Evolutionary conservation across 352 stramenopile genomes (phyloP).

Genomic region (Globisporangium paroecandrum): DNA sequence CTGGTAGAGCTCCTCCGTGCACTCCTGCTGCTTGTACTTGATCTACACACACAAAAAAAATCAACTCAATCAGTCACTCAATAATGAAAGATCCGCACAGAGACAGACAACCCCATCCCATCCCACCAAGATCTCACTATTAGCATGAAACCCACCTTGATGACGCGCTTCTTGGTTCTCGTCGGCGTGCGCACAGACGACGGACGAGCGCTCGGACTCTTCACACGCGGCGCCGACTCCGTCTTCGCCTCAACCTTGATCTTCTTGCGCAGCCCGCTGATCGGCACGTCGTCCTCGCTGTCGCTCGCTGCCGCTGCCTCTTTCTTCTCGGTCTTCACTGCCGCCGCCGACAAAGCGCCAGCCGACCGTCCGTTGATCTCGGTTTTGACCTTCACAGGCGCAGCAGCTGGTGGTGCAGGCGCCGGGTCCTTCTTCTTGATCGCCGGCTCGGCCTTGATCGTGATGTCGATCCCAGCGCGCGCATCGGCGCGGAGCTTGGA

Average conservation of each 20-base stretch:
- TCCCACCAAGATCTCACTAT: conserved; percentile 7
- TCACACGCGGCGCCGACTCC: conserved; percentile 19
- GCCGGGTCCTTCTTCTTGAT: conserved; percentile 13
- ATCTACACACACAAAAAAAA: conserved; percentile 28
- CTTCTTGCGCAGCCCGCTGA: conserved; percentile 66
- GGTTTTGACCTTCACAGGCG: conserved; percentile 18
- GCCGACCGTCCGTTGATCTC: conserved; percentile 12
- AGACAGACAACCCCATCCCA: neutral
- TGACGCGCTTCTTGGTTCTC: conserved; percentile 52
- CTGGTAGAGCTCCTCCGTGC: conserved; percentile 77
- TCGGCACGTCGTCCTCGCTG: conserved; percentile 73
- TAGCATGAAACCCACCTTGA: conserved; percentile 36
- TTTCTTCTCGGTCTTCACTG: conserved; percentile 34
- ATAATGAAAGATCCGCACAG: neutral
- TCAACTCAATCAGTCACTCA: neutral
- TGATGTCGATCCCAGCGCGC: conserved; percentile 21
- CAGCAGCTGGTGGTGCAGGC: neutral
- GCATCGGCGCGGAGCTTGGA: conserved; percentile 47
- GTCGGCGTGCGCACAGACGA: conserved; percentile 10
- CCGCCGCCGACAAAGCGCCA: neutral
- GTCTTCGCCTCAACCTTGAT: conserved; percentile 42
- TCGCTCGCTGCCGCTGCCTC: conserved; percentile 37
- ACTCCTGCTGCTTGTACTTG: conserved; percentile 84
- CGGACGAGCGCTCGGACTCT: conserved; percentile 17
- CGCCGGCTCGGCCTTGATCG: conserved; percentile 23